Base-by-base conservation (phyloP, 2,329 filamentous ascomycete species). In the Colletotrichum sp. region DNA sequence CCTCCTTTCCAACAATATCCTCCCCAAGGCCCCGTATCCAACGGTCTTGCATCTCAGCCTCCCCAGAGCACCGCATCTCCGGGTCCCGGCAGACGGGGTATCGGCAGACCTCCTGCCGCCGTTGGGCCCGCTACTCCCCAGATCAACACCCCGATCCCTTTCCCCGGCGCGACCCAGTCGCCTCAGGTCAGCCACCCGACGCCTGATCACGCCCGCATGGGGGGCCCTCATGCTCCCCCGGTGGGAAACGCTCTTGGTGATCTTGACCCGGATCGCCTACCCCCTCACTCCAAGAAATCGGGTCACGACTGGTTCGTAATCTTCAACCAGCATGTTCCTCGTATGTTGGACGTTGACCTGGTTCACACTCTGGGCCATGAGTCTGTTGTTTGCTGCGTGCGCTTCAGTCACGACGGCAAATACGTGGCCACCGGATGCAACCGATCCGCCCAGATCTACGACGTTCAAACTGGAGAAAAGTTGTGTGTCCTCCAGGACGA, bases 391-490 rank as follows among this genome's bases (percentile, higher is more conserved):
- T 99, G 97, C 90, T 99, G 97, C 83, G 97, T 99, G 43, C 92
- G 97, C 74, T 99, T 99, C 89, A 98, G 96, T 83, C 92, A 94
- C 71, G 97, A 99, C 82, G 97, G 97, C 79, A 96, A 98, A 82
- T 98, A 95, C 80, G 94, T 99, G 71, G 97, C 97, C 9, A 99
- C 97, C 7, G 97, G 97, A 58, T 98, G 97, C 89, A 99, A 99
- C 85, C 90, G 96, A 78, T 98, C 96, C n/a, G 97, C 97, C n/a
- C 96, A 98, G 85, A 99, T 99, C 80, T 99, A 97, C 84, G 97
- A 99, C 78, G 96, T 98, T 56, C 90, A 92, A 80, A 94, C 92
- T 18, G 97, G 97, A 71, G 92, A 95, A 79, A 97, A 96, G 84
- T 92, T 98, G 69, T 97, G 95, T 79, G 94, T 97, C 74, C 89